Evolutionary conservation across 2,329 filamentous ascomycete genomes (phyloP).

Genomic region (Myriosclerotinia curreyana): DNA sequence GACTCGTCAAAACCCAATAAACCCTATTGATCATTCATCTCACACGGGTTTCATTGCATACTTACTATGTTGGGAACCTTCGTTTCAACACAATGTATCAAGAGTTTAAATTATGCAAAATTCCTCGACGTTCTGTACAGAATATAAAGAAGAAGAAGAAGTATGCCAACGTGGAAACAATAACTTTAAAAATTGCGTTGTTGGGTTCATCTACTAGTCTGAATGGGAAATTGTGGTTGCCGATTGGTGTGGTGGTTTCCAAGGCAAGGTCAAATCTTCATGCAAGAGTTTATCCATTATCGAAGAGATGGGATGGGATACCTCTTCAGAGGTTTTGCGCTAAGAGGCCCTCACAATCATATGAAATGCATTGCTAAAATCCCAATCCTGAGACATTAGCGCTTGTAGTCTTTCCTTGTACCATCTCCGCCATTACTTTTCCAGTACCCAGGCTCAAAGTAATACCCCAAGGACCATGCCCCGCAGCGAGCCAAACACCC

Average conservation of each 20-base stretch:
- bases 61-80: background rate
- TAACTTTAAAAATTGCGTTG: background rate
- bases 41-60: background rate
- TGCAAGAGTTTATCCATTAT: no score
- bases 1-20: background rate
- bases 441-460: slow-evolving; percentile 65
- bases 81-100: background rate
- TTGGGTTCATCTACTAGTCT: background rate
- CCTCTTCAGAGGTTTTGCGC: background rate
- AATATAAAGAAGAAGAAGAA: background rate
- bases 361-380: slow-evolving; percentile 28
- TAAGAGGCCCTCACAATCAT: background rate
- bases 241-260: background rate
- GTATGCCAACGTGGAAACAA: background rate
- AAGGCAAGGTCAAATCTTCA: background rate
- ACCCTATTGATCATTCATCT: background rate
- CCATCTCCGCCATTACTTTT: slow-evolving; percentile 66
- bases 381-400: slow-evolving; percentile 57
- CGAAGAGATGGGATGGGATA: no score
- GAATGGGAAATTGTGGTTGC: background rate
- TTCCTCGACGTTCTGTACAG: no score
- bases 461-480: slow-evolving; percentile 77
- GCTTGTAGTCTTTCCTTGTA: slow-evolving; percentile 55
- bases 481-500: slow-evolving; percentile 68
- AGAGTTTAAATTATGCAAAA: background rate